phyloP scores from a whole-genome alignment of 1,284 basidiomycete genomes.

The Ustilago hordei region DNA sequence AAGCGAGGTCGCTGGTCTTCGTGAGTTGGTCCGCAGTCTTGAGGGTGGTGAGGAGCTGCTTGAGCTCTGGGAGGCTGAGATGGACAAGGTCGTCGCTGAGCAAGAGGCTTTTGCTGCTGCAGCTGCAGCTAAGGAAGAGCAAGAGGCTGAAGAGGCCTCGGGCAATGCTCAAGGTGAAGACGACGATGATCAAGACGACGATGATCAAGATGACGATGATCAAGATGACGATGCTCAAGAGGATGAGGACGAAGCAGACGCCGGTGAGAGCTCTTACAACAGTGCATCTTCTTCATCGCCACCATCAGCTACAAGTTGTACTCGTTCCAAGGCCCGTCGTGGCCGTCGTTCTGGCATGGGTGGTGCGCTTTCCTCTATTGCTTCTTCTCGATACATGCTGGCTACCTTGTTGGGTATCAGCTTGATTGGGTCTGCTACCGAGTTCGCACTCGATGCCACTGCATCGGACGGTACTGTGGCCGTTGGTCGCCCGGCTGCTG shows the following conservation, averaged over 20 bases:
- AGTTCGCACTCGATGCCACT: conserved; percentile 38
- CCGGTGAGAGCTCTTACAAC: conserved; percentile 36
- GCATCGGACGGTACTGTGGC: conserved; percentile 22
- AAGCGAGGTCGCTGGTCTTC: conserved; percentile 60
- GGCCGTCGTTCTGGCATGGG: conserved; percentile 26
- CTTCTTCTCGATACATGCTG: conserved; percentile 63
- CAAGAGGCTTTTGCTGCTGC: conserved; percentile 42
- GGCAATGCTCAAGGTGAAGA: conserved; percentile 35
- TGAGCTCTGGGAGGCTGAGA: conserved; percentile 62
- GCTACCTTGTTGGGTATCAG: conserved; percentile 63
- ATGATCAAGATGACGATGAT: conserved; percentile 51
- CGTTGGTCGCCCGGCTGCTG: conserved; percentile 37
- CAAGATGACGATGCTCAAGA: conserved; percentile 54
- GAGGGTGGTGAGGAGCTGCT: conserved; percentile 67
- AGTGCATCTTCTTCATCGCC: conserved; percentile 43
- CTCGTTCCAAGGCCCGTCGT: conserved; percentile 22
- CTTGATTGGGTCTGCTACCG: conserved; percentile 57
- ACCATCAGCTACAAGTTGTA: conserved; percentile 35
- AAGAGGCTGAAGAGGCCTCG: conserved; percentile 41
- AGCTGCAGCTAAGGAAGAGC: conserved; percentile 47
- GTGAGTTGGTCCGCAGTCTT: conserved; percentile 61
- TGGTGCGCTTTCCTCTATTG: conserved; percentile 28
- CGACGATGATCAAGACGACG: conserved; percentile 61
- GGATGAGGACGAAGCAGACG: conserved; percentile 50
- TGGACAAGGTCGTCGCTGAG: conserved; percentile 58